Percentiles rank a stretch among this genome's conserved stretches.
Evolutionary conservation across 192 early-diverging fungal genomes (phyloP).

Genomic region (Entomortierella parvispora): DNA sequence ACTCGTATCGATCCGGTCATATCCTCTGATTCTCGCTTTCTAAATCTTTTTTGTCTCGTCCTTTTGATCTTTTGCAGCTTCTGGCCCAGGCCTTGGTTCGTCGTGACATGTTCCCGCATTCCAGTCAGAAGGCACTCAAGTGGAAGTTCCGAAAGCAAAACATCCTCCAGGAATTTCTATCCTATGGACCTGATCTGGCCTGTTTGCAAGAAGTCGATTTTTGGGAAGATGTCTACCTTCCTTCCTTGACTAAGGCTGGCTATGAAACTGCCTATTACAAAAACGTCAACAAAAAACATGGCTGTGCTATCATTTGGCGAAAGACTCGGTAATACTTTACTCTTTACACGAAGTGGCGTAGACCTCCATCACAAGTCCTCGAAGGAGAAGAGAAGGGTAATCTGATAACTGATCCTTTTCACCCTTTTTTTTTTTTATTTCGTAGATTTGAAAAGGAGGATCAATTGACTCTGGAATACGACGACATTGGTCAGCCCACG

Average conservation of each 20-base stretch:
- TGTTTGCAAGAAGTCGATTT: constrained; percentile 70
- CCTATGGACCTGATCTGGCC: constrained; percentile 60
- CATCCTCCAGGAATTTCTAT: constrained; percentile 57
- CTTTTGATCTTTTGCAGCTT: constrained; percentile 22
- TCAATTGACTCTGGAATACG: constrained; percentile 37
- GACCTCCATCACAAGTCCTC: neutral
- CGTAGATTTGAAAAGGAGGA: constrained; percentile 42
- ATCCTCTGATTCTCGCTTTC: too few relatives aligned
- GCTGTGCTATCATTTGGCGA: constrained; percentile 48
- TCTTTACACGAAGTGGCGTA: neutral
- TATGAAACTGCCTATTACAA: constrained; percentile 41
- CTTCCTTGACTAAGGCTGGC: constrained; percentile 38
- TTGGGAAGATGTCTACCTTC: constrained; percentile 43
- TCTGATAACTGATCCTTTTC: neutral
- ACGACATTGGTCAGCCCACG: constrained; percentile 42
- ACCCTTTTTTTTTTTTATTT: neutral
- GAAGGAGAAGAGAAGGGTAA: neutral
- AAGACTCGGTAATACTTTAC: constrained; percentile 20
- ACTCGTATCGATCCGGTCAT: neutral
- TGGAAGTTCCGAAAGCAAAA: constrained; percentile 60
- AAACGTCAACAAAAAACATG: constrained; percentile 47
- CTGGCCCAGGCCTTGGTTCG: constrained; percentile 65
- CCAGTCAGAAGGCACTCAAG: constrained; percentile 60
- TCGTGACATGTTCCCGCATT: constrained; percentile 65
- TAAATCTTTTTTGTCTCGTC: neutral